Base-by-base conservation (phyloP, 768 basidiomycete species). In the Panellus pusillus region DNA sequence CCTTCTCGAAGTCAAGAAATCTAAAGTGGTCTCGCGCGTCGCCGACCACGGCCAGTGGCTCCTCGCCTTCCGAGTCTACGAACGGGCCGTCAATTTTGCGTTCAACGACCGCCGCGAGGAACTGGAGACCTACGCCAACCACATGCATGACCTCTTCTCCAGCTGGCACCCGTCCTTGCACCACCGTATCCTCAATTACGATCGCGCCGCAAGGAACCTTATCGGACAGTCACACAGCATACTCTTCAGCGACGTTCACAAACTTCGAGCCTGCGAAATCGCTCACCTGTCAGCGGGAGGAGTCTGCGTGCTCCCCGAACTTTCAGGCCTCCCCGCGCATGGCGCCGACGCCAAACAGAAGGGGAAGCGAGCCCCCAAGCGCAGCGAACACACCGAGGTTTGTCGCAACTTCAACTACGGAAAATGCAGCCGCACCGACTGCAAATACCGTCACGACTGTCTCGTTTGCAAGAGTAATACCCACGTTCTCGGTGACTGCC, bases 1-100 rank as follows among this genome's bases (percentile, higher is more conserved):
- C 50, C 44, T 45, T 9, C 4, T 53, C 38, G 53, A 55, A 44
- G 17, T 55, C 53, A 55, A 55, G 18, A 55, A 55, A 55, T 13
- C 53, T 35, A 55, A 47, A 35, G 27, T 53, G 52, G 52, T 46
- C 14, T 18, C 52, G 44, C 40, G 35, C n/a, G 24, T 53, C 45
- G 4, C 38, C 29, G 41, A 38, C 9, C 52, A 53, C 11, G 44
- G 52, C 1, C 38, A 53, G 9, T 53, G 52, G 52, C 41, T 53
- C 45, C 47, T 35, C 9, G 52, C 44, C 20, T 53, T 19, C 38
- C 28, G 44, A 14, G 9, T 9, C 14, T 53, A 11, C 38, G 52
- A 54, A 46, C 2, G 6, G 4, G 39, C 39, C 17, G 39, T 40
- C 19, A 40, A 40, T 12, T 40, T 40, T n/a, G 39, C 39, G 3